These are phyloP conservation scores for Lepiota venenata DNA, from an alignment of 768 basidiomycete genomes.

Conservation along the genomic window DNA sequence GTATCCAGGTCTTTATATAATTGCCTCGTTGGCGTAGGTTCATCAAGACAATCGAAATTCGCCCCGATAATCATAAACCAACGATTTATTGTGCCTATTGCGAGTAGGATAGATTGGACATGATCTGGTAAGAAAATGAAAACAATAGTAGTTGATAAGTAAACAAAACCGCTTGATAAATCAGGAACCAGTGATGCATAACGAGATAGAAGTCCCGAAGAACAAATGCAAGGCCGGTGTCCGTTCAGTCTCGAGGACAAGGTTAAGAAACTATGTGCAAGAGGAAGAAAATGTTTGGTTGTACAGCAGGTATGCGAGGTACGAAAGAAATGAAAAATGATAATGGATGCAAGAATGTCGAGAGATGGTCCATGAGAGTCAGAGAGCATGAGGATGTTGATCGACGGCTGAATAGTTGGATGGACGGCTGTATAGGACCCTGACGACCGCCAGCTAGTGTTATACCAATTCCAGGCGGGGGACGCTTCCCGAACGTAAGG, in stretches of 20 bases:
- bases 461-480: constrained; percentile 17
- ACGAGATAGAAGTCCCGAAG: constrained; percentile 2
- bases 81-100: neutral
- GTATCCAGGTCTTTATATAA: no score
- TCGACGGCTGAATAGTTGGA: neutral
- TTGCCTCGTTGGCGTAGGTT: no score
- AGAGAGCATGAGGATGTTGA: neutral
- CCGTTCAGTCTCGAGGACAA: neutral
- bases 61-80: neutral
- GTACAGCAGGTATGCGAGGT: constrained; percentile 8
- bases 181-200: constrained; percentile 2
- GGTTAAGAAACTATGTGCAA: constrained; percentile 14
- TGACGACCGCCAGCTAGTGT: neutral
- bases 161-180: neutral
- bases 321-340: neutral
- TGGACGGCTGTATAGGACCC: neutral
- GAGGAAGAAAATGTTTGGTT: constrained; percentile 18
- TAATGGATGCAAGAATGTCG: neutral
- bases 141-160: constrained; percentile 1
- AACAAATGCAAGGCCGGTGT: constrained; percentile 7
- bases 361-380: neutral
- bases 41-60: neutral
- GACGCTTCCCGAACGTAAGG: constrained; percentile 30
- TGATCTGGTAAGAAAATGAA: neutral
- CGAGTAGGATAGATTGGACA: neutral